phyloP scores from a whole-genome alignment of 345 rosid genomes.

The Psidium guajava region DNA sequence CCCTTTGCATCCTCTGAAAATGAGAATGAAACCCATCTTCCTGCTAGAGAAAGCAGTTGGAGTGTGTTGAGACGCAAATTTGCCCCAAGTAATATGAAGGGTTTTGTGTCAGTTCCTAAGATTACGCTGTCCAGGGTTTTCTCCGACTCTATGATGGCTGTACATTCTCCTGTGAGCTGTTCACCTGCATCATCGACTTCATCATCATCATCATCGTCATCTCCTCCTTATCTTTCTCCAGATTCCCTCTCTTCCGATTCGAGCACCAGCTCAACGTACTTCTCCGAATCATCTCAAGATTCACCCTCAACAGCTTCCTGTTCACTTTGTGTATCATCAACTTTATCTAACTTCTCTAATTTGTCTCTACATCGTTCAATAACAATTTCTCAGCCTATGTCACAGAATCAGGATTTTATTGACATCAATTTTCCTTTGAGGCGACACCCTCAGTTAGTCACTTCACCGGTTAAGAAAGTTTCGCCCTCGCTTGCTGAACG shows the following conservation, averaged over 20 bases:
- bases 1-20: conserved; percentile 71
- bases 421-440: conserved; percentile 22
- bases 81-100: conserved; percentile 68
- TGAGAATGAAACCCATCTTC: conserved; percentile 86
- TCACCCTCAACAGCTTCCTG: conserved; percentile 58
- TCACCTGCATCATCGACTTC: conserved; percentile 49
- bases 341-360: conserved; percentile 56
- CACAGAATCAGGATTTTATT: conserved; percentile 19
- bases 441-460: conserved; percentile 11
- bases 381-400: conserved; percentile 21
- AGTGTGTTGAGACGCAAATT: conserved; percentile 73
- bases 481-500: conserved; percentile 82
- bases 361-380: conserved; percentile 37
- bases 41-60: conserved; percentile 96
- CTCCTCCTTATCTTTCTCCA: conserved; percentile 70
- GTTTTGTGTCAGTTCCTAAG: conserved; percentile 54
- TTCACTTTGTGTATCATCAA: conserved; percentile 42
- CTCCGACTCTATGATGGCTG: conserved; percentile 92
- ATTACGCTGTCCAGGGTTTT: conserved; percentile 65
- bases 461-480: conserved; percentile 31
- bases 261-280: conserved; percentile 43
- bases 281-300: conserved; percentile 52
- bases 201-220: conserved; percentile 36
- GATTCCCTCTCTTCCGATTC: conserved; percentile 67
- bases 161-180: conserved; percentile 23